Conservation (phyloP, 352 stramenopile species). For the Pythium brachiatum region DNA sequence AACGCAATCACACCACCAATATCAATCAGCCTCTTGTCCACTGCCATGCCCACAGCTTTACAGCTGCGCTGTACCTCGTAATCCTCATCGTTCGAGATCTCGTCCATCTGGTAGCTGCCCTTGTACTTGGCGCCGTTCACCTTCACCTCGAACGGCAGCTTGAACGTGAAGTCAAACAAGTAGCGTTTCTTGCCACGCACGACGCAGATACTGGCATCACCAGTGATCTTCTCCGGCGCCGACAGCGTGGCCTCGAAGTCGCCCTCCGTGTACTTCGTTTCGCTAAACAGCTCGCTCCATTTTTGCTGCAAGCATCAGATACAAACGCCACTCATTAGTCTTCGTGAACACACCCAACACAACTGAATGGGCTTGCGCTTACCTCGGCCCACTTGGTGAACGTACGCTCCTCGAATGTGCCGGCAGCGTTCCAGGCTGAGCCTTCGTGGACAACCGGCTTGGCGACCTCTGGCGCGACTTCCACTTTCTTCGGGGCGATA, state of each 20-base stretch:
- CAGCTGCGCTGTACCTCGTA: conserved; percentile 54
- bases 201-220: conserved; percentile 86
- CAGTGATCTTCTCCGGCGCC: conserved; percentile 66
- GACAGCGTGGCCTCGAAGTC: conserved; percentile 46
- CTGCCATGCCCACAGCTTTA: neutral
- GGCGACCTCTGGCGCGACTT: conserved; percentile 32
- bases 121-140: conserved; percentile 52
- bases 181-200: conserved; percentile 88
- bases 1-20: neutral
- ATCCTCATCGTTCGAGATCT: conserved; percentile 87
- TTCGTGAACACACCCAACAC: neutral
- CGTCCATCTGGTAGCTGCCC: conserved; percentile 69
- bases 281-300: conserved; percentile 52
- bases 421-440: conserved; percentile 90
- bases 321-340: neutral
- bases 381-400: conserved; percentile 85
- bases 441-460: conserved; percentile 52
- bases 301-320: conserved; percentile 37
- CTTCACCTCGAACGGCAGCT: conserved; percentile 65
- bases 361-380: neutral
- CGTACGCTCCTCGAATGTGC: conserved; percentile 89
- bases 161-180: conserved; percentile 86
- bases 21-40: neutral
- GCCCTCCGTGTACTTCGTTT: conserved; percentile 38
- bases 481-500: conserved; percentile 87